Conservation (phyloP, 1,284 basidiomycete species). For the Fomes fomentarius region DNA sequence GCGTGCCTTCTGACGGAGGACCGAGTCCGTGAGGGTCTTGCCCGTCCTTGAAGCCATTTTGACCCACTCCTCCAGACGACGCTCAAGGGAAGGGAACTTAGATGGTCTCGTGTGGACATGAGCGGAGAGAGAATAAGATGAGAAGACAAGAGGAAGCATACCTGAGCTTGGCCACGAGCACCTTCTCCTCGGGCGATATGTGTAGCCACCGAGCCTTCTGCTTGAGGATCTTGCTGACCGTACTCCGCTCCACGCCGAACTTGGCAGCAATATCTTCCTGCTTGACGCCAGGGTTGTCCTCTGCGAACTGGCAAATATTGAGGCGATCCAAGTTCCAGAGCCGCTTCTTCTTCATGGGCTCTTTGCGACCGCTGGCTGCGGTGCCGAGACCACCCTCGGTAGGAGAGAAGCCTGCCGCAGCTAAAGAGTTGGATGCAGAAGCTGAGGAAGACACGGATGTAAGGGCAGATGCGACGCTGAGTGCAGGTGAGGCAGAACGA, state of each 20-base stretch:
- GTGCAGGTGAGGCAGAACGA: conserved; percentile 63
- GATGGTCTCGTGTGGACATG: conserved; percentile 51
- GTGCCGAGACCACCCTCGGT: conserved; percentile 18
- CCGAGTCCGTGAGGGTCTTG: conserved; percentile 68
- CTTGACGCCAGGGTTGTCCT: conserved; percentile 62
- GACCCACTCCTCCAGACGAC: conserved; percentile 42
- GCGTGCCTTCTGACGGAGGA: conserved; percentile 74
- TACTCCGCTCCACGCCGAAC: conserved; percentile 87
- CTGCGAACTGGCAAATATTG: conserved; percentile 74
- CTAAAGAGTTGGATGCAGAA: conserved; percentile 38
- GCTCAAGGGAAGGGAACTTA: conserved; percentile 80
- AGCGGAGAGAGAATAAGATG: conserved; percentile 11
- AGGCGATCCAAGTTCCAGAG: conserved; percentile 76
- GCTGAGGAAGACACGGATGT: conserved; percentile 52
- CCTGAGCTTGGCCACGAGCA: conserved; percentile 69
- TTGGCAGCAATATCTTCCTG: conserved; percentile 82
- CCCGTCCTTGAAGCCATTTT: conserved; percentile 41
- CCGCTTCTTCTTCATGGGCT: conserved; percentile 65
- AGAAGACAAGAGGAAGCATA: conserved; percentile 28
- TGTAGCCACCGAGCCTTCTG: conserved; percentile 82
- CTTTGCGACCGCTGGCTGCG: conserved; percentile 18
- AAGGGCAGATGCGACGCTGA: conserved; percentile 55
- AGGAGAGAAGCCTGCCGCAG: conserved; percentile 27
- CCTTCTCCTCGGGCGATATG: conserved; percentile 58
- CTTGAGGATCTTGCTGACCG: conserved; percentile 93